Evolutionary conservation across 2,329 filamentous ascomycete species (phyloP), one percentile per base, ranked within the genome.

Genomic region (Aspergillus caelatus): DNA sequence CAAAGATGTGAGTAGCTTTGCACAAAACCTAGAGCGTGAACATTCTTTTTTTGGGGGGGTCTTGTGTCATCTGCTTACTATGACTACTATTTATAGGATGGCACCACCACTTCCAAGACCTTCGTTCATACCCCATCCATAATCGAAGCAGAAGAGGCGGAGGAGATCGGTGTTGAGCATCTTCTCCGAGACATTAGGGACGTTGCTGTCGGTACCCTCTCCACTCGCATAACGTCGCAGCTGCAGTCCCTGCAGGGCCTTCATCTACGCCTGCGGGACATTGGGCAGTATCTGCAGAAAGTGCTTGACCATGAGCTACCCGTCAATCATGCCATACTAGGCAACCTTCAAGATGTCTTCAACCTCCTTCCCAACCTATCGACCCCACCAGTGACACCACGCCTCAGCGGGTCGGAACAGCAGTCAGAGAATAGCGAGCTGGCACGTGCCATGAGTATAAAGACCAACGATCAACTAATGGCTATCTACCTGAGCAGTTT

Each of bases 391-490:
- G 88, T 91, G 6, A 80, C 78, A 61, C 80, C 85, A 2, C 84
- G 85, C 50, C 81, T 85, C 6, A 89, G 89, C 48, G 85, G 83
- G 66, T 86, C 81, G 67, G 77, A 89, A 72, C 84, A 82, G 36
- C 81, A 80, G 54, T 79, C 83, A 14, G 87, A 90, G 71, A 93
- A 93, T 72, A 90, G 91, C 74, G 95, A 98, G 78, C 85, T 99
- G 60, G 91, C 93, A n/a, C 88, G 95, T 66, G 94, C 95, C 41
- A 97, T 99, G 93, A 96, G 93, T 81, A 88, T 97, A 82, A 99
- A 99, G 88, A 98, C 94, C 63, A 99, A 99, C 76, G 95, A 99
- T 79, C 95, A 99, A 83, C 87, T 99, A 68, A 97, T 99, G 92
- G 89, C 94, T 58, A 98, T 99, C 78, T 99, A 99, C 80, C 85